These are phyloP conservation scores for Yarrowia sp. DNA, from an alignment of 805 yeast species.

Conservation along the genomic window DNA sequence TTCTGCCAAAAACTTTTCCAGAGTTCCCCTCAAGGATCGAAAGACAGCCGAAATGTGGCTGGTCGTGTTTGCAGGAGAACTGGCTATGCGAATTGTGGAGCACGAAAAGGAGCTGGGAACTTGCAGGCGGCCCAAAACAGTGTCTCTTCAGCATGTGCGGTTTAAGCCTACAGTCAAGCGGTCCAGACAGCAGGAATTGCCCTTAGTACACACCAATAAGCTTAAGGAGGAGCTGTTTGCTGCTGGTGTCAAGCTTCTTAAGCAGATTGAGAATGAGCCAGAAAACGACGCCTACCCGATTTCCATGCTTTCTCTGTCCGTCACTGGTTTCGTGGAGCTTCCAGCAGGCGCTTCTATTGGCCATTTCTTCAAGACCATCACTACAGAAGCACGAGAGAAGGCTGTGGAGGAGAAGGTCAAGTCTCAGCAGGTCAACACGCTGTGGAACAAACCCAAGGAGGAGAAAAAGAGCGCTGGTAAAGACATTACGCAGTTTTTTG, in stretches of 20 bases:
- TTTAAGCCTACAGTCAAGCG: conserved; percentile 26
- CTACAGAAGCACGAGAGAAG: not conserved
- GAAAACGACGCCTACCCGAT: conserved; percentile 32
- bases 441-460: conserved; percentile 4
- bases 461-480: not conserved
- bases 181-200: conserved; percentile 33
- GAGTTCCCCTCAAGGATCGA: conserved; percentile 48
- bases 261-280: conserved; percentile 30
- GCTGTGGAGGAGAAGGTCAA: not conserved
- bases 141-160: conserved; percentile 43
- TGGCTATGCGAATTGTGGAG: conserved; percentile 67
- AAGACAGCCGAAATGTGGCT: conserved; percentile 74
- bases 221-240: conserved; percentile 36
- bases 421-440: not conserved
- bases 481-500: conserved; percentile 8
- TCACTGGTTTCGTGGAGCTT: conserved; percentile 25
- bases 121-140: conserved; percentile 53
- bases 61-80: conserved; percentile 75
- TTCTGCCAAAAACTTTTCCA: conserved; percentile 75
- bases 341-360: conserved; percentile 16
- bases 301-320: conserved; percentile 23
- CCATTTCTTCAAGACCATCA: conserved; percentile 23
- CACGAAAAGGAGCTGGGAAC: conserved; percentile 58
- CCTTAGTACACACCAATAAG: conserved; percentile 40
- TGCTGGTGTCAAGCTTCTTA: conserved; percentile 31